These are phyloP conservation scores for Corynespora cassiicola DNA, from an alignment of 2,329 filamentous ascomycete genomes.

Conservation along the genomic window DNA sequence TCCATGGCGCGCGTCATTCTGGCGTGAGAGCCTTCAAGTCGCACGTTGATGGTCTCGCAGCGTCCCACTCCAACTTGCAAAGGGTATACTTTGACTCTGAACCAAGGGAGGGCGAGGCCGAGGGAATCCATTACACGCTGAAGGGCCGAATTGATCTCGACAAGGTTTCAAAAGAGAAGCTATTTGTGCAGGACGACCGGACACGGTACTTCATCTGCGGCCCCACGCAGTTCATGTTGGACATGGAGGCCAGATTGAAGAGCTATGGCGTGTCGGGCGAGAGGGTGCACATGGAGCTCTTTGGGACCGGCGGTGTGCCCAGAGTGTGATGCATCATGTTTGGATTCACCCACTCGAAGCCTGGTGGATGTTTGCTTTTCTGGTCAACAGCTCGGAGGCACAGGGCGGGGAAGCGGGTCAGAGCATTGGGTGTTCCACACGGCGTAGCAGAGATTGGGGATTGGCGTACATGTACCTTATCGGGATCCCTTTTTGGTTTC, in stretches of 20 bases:
- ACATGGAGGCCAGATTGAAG: constrained; percentile 61
- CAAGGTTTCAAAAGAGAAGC: constrained; percentile 59
- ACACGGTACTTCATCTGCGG: constrained; percentile 77
- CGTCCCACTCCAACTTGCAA: constrained; percentile 56
- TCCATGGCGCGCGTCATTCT: constrained; percentile 65
- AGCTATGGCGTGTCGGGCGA: constrained; percentile 62
- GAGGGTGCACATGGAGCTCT: constrained; percentile 72
- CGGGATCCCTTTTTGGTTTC: too few species aligned
- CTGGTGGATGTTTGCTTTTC: too few species aligned
- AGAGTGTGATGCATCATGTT: constrained; percentile 21
- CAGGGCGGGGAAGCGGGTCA: too few species aligned
- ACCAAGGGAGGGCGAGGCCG: constrained; percentile 50
- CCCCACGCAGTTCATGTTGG: constrained; percentile 72
- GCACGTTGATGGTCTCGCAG: constrained; percentile 54
- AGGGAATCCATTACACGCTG: constrained; percentile 66
- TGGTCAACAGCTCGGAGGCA: too few species aligned
- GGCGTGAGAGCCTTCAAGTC: constrained; percentile 62
- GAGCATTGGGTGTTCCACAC: too few species aligned
- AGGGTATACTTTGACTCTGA: constrained; percentile 65
- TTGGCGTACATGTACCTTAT: too few species aligned
- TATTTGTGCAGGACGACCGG: constrained; percentile 62
- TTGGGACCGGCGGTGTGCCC: constrained; percentile 51
- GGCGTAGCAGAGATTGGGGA: too few species aligned
- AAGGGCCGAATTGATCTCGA: constrained; percentile 65
- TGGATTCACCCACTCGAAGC: background rate